Evolutionary conservation across 805 yeast genomes (phyloP), one percentile per base, ranked within the genome.

Genomic region (Torulaspora gathmanii): DNA sequence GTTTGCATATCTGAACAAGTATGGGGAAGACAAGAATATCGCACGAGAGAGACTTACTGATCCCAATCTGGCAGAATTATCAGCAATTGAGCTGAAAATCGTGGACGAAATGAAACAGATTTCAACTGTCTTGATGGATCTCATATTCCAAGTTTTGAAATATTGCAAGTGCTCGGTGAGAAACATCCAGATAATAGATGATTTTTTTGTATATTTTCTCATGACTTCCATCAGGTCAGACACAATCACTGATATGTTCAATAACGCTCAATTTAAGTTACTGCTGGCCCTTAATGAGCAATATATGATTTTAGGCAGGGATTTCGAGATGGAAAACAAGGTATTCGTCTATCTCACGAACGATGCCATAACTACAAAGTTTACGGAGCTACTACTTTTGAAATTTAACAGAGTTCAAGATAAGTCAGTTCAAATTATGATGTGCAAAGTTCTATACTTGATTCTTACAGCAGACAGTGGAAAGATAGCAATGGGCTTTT

Each of bases 281-380:
- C 63, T 90, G 10, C 68, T 90, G 31, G 81, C 88, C 1, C 69
- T 90, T 20, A 90, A 90, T 64, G 96, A 90, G 61, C 96, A 90
- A 64, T 90, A 79, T 64, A 79, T 90, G 82, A 83, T 87, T 31
- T 68, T 78, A 50, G 70, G 53, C 56, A 72, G 62, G 30, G 57
- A 54, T 5, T 55, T 49, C 26, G 52, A 53, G 5, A 52, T 69
- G 20, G 60, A 60, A 35, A 77, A 80, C 54, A 75, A 74, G 46
- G 83, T 86, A 1, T 78, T 84, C 56, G 70, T 73, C 4, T 73
- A 75, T 2, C 61, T 90, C 44, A 67, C 74, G 31, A 59, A 65
- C 25, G 68, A 73, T 22, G 54, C 69, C 11, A 60, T 66, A 12
- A 78, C 75, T 40, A 73, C 73, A 22, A 70, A 73, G 35, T 82